These are phyloP conservation scores for Didymella keratinophila DNA, from an alignment of 2,329 filamentous ascomycete genomes.

Conservation along the genomic window DNA sequence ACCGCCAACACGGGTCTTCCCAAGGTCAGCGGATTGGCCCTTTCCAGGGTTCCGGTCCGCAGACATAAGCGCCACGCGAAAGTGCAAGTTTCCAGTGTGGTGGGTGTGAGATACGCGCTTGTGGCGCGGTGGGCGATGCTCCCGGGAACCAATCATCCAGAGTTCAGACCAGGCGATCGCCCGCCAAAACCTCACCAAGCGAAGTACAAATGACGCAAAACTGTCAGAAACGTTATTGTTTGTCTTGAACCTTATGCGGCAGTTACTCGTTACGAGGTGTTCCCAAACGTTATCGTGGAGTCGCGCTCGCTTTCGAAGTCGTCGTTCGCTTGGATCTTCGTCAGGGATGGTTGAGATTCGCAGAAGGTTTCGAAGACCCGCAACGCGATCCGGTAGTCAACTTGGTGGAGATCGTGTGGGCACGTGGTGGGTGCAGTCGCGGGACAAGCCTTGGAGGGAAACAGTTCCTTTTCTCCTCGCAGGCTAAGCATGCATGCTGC, in stretches of 20 bases:
- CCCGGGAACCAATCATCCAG: slow-evolving; percentile 2
- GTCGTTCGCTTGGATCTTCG: neutral
- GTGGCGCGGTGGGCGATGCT: slow-evolving; percentile 6
- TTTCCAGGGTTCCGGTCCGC: slow-evolving; percentile 1
- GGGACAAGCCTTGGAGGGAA: slow-evolving; percentile 1
- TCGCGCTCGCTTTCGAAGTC: neutral
- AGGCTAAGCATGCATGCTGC: slow-evolving; percentile 8
- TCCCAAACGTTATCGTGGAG: neutral
- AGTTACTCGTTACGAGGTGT: neutral
- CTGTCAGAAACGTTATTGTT: slow-evolving; percentile 5
- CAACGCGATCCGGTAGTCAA: neutral
- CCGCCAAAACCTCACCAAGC: neutral
- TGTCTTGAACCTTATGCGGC: neutral
- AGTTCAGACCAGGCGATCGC: slow-evolving; percentile 5
- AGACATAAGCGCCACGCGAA: neutral
- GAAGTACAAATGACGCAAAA: slow-evolving; percentile 14
- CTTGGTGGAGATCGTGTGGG: neutral
- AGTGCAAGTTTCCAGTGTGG: neutral
- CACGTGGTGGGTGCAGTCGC: slow-evolving; percentile 6
- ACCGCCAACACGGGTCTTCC: neutral
- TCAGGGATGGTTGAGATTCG: neutral
- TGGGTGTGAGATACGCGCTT: neutral
- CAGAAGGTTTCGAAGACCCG: slow-evolving; percentile 1
- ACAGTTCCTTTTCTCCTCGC: neutral
- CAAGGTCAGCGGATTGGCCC: neutral